A percentile compares a stretch with the other conserved stretches of the same genome.
These are phyloP conservation scores for Zelopaecilomyces penicillatus DNA, from an alignment of 2,329 filamentous ascomycete genomes.

Conservation along the genomic window DNA sequence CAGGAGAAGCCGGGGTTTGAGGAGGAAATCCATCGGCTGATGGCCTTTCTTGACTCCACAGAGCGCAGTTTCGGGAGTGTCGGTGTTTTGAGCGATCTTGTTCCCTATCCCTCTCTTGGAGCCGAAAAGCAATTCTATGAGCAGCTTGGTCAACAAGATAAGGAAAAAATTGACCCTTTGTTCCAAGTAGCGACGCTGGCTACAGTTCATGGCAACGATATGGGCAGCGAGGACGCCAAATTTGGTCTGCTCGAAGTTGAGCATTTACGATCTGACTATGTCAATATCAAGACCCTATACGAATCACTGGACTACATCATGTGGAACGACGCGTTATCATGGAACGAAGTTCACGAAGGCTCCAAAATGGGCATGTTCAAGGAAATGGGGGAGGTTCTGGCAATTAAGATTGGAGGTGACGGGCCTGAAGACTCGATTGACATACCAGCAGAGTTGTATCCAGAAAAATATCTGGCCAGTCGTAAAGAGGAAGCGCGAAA, in stretches of 20 bases:
- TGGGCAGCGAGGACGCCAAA: constrained; percentile 24
- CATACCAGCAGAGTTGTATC: constrained; percentile 43
- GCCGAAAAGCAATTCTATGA: constrained; percentile 38
- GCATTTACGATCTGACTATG: constrained; percentile 27
- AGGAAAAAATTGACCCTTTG: constrained; percentile 21
- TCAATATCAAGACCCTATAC: constrained; percentile 34
- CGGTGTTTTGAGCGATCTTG: constrained; percentile 35
- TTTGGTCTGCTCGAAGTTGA: constrained; percentile 37
- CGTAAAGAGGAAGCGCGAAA: constrained; percentile 37
- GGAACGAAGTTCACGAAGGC: constrained; percentile 25
- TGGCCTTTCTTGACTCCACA: constrained; percentile 55
- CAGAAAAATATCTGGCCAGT: constrained; percentile 42
- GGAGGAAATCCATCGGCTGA: constrained; percentile 51
- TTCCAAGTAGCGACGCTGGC: constrained; percentile 23
- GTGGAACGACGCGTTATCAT: constrained; percentile 36
- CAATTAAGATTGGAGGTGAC: constrained; percentile 35
- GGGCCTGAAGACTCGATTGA: constrained; percentile 37
- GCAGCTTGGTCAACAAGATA: constrained; percentile 24
- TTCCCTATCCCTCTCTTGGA: constrained; percentile 24
- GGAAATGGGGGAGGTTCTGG: constrained; percentile 42
- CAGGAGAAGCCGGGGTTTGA: constrained; percentile 30
- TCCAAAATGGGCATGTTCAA: constrained; percentile 35
- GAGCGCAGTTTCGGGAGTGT: constrained; percentile 52
- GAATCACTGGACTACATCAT: constrained; percentile 40
- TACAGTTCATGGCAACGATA: constrained; percentile 20